phyloP scores from a whole-genome alignment of 2,329 filamentous ascomycete species.

The Coccinonectria pachysandricola region DNA sequence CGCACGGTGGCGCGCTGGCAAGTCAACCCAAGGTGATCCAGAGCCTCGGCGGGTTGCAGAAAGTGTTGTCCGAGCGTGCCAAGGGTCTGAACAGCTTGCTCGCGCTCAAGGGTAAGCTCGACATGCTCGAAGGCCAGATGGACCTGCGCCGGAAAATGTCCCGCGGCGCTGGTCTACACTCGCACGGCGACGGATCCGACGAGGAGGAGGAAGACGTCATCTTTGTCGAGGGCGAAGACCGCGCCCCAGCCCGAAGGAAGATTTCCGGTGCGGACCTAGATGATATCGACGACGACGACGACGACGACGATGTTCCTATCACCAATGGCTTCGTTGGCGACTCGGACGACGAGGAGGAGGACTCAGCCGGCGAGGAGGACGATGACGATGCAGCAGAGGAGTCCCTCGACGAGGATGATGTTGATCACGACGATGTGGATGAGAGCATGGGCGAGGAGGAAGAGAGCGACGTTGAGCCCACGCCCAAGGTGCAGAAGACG shows the following conservation, averaged over 20 bases:
- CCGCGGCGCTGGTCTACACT: conserved; percentile 28
- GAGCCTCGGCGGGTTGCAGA: conserved; percentile 67
- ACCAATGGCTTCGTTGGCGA: conserved; percentile 46
- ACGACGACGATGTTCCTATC: conserved; percentile 47
- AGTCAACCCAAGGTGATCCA: conserved; percentile 75
- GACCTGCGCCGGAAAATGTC: conserved; percentile 64
- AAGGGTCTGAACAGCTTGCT: conserved; percentile 73
- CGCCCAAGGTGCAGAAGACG: conserved; percentile 30
- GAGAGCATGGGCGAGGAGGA: conserved; percentile 47
- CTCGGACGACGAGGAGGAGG: conserved; percentile 48
- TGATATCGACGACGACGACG: conserved; percentile 45
- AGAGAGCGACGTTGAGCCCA: conserved; percentile 39
- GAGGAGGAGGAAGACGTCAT: conserved; percentile 62
- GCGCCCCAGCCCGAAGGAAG: conserved; percentile 28
- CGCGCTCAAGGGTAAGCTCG: conserved; percentile 86
- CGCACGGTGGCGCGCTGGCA: conserved; percentile 84
- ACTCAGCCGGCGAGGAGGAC: conserved; percentile 33
- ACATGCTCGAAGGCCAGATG: conserved; percentile 87
- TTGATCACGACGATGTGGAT: conserved; percentile 46
- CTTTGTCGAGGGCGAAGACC: conserved; percentile 78
- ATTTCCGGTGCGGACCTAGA: conserved; percentile 29
- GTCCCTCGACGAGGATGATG: conserved; percentile 47
- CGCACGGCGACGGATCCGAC: conserved; percentile 37
- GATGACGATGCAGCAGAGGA: conserved; percentile 38
- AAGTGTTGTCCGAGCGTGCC: conserved; percentile 78